Evolutionary conservation across 164 flowering plant genomes (phyloP).

Genomic region (Santalum album): DNA sequence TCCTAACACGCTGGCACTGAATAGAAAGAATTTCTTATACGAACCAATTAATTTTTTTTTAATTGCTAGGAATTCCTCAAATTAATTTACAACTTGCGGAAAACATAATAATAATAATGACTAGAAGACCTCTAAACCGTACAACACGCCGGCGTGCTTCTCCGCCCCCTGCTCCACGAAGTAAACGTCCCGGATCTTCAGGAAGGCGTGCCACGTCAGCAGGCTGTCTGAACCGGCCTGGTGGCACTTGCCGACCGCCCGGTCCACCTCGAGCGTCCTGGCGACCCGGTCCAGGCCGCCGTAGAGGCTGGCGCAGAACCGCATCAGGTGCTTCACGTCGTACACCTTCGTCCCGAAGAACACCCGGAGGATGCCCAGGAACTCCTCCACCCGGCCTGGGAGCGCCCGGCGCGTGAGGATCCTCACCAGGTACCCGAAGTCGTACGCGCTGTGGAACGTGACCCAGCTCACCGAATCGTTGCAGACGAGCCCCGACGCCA

Average conservation of each 20-base stretch:
- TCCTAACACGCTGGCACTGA: too few relatives aligned
- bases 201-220: constrained; percentile 54
- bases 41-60: too few relatives aligned
- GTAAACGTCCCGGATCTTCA: constrained; percentile 31
- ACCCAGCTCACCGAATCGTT: constrained; percentile 43
- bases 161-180: constrained; percentile 27
- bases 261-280: constrained; percentile 26
- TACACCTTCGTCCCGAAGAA: constrained; percentile 38
- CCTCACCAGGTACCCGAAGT: constrained; percentile 51
- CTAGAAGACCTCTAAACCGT: constrained; percentile 36
- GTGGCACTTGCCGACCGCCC: constrained; percentile 51
- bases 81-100: neutral
- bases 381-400: constrained; percentile 27
- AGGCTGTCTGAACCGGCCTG: constrained; percentile 67
- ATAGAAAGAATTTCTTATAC: too few relatives aligned
- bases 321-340: constrained; percentile 50
- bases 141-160: constrained; percentile 43
- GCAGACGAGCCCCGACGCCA: constrained; percentile 51
- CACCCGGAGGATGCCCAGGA: constrained; percentile 21
- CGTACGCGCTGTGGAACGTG: constrained; percentile 57
- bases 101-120: too few relatives aligned
- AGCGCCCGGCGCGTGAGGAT: constrained; percentile 31
- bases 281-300: constrained; percentile 63
- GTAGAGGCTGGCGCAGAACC: constrained; percentile 36
- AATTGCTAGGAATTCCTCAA: neutral